Conservation (phyloP, 148 eudicot genomes). For the Arbutus unedo region DNA sequence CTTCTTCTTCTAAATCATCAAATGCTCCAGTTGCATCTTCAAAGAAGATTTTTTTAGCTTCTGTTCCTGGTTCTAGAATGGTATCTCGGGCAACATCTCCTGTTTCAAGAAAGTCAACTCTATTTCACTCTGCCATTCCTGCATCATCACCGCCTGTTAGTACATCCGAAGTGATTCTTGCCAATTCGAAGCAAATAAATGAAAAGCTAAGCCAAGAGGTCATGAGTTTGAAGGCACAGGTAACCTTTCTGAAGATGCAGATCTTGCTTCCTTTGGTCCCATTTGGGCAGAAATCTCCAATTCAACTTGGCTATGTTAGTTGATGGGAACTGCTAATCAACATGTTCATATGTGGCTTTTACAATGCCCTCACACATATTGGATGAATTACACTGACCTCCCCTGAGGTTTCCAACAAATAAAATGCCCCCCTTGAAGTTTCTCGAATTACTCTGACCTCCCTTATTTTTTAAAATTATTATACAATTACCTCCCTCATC, state of each 20-base stretch:
- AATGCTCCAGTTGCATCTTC: slow-evolving; percentile 36
- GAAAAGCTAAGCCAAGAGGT: slow-evolving; percentile 50
- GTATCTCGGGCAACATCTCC: slow-evolving; percentile 68
- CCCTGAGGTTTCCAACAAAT: no score
- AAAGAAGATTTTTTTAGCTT: slow-evolving; percentile 41
- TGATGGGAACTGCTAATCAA: neutral
- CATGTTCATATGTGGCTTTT: slow-evolving; percentile 10
- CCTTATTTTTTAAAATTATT: no score
- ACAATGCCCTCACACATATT: neutral
- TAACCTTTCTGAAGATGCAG: slow-evolving; percentile 22
- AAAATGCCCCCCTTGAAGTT: no score
- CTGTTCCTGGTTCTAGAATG: slow-evolving; percentile 64
- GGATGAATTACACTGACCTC: neutral
- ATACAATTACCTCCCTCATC: no score
- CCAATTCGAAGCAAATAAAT: slow-evolving; percentile 38
- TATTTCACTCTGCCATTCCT: slow-evolving; percentile 31
- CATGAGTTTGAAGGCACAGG: slow-evolving; percentile 63
- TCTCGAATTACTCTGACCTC: no score
- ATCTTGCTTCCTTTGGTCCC: neutral
- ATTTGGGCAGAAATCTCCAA: neutral
- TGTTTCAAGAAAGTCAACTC: slow-evolving; percentile 38
- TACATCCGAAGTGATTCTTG: slow-evolving; percentile 37
- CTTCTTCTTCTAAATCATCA: slow-evolving; percentile 36
- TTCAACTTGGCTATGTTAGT: neutral
- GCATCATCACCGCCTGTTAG: slow-evolving; percentile 24